phyloP scores from a whole-genome alignment of 495 filamentous ascomycete genomes.

The Entonaema liquescens region DNA sequence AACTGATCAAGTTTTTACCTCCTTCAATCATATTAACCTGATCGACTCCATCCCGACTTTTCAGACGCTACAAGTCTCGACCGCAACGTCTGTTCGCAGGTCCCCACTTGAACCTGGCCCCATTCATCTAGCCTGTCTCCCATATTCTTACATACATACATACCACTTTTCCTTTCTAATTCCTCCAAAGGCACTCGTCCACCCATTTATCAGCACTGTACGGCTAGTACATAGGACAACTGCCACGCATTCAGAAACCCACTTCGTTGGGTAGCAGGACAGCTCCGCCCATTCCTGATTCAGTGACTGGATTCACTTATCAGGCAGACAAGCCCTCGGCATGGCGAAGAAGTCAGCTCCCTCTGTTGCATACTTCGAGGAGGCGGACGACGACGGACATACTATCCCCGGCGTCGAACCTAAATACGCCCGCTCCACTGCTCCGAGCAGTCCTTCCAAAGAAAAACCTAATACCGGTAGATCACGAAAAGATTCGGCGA shows the following conservation, averaged over 20 bases:
- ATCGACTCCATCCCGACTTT: conserved; percentile 37
- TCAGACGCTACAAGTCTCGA: conserved; percentile 44
- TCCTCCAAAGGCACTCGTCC: conserved; percentile 22
- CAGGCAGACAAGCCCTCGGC: conserved; percentile 36
- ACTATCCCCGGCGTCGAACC: conserved; percentile 50
- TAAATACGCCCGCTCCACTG: conserved; percentile 47
- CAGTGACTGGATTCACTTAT: conserved; percentile 45
- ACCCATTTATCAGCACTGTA: conserved; percentile 38
- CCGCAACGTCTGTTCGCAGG: conserved; percentile 41
- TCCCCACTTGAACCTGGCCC: conserved; percentile 33
- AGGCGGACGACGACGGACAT: conserved; percentile 59
- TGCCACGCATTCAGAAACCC: conserved; percentile 41
- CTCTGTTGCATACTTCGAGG: conserved; percentile 57
- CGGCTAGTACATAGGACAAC: conserved; percentile 29
- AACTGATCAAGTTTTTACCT: background rate
- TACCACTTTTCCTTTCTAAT: conserved; percentile 31
- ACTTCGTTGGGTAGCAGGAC: conserved; percentile 45
- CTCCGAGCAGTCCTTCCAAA: conserved; percentile 51
- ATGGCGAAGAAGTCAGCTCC: conserved; percentile 40
- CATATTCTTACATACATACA: conserved; percentile 24
- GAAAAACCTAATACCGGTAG: conserved; percentile 58
- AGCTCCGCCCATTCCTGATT: conserved; percentile 43
- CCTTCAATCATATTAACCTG: conserved; percentile 31
- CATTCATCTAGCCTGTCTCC: conserved; percentile 24
- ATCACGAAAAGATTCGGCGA: conserved; percentile 48